Evolutionary conservation across 495 filamentous ascomycete genomes (phyloP), one percentile per base, ranked within the genome.

Genomic region (Pyrenula massariospora): DNA sequence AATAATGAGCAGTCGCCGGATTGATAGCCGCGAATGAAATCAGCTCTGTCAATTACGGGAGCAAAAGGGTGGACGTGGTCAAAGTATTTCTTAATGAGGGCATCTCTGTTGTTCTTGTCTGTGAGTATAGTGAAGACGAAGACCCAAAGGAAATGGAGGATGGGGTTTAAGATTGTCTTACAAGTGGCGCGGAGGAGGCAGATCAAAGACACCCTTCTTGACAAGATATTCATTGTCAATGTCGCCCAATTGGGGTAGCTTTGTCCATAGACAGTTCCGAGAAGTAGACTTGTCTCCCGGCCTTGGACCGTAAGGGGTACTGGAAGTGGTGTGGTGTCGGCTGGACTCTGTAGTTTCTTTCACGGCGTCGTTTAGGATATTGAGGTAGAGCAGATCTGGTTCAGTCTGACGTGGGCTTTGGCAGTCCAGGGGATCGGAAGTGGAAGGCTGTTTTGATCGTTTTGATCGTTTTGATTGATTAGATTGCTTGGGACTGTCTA

Each of bases 1-100:
- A 58, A 54, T 25, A 58, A 56, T 15, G 56, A 58, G 52, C 52
- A 58, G 56, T 58, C 56, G 56, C 56, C 56, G 20, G 52, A 54
- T 54, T 54, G 52, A 24, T 54, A 54, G 19, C 52, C 20, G 20
- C 48, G 54, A 52, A 59, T 59, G 57, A 59, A 59, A 56, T 56
- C 57, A 56, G 48, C 57, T 56, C 57, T 56, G 53, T 59, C 52
- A 42, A 59, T 56, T 48, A 59, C 57, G 42, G 57, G 57, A 59
- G 55, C 48, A 52, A 59, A 59, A 57, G 57, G 57, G 57, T 56
- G 24, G 48, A 59, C 57, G 48, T 59, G 57, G 42, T 59, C 55
- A 59, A 59, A 59, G 57, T 59, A 59, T 59, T 42, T 56, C 54
- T 59, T 59, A 50, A 59, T 57, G 53, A 59, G 54, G 54, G 47